Conservation (phyloP, 2,329 filamentous ascomycete species). For the Aureobasidium sp. region DNA sequence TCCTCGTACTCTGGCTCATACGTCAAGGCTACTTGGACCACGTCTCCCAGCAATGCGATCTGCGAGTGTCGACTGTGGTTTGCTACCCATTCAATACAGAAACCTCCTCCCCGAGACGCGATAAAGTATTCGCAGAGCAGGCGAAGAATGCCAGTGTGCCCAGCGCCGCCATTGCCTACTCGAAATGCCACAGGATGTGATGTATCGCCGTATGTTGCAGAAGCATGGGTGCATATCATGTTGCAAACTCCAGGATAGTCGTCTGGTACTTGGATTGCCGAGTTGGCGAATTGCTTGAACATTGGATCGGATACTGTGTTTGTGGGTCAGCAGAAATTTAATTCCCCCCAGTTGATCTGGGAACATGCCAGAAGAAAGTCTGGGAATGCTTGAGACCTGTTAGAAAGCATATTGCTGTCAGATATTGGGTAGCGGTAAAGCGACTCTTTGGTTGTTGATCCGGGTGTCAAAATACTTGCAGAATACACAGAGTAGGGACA, state of each 20-base stretch:
- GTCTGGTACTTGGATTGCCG: not conserved
- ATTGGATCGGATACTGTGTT: not conserved
- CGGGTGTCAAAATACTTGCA: not conserved
- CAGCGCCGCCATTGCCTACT: conserved; percentile 22
- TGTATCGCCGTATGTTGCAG: conserved; percentile 16
- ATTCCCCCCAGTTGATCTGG: not conserved
- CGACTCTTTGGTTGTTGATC: no score
- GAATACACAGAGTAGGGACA: not conserved
- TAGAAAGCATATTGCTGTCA: not conserved
- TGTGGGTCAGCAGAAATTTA: not conserved
- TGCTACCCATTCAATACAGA: conserved; percentile 20
- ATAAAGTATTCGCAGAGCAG: conserved; percentile 17
- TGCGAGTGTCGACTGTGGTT: conserved; percentile 22
- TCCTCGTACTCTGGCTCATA: conserved; percentile 22
- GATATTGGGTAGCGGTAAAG: no score
- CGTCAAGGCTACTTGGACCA: conserved; percentile 21
- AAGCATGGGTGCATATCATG: not conserved
- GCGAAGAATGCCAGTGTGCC: conserved; percentile 19
- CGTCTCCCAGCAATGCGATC: conserved; percentile 19
- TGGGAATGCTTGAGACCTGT: not conserved
- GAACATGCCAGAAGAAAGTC: not conserved
- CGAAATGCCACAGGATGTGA: conserved; percentile 17
- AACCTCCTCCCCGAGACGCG: conserved; percentile 8
- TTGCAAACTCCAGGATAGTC: not conserved
- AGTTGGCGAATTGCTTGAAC: not conserved